These are phyloP conservation scores for Coemansia javaensis DNA, from an alignment of 192 early-diverging fungal genomes.

Conservation along the genomic window DNA sequence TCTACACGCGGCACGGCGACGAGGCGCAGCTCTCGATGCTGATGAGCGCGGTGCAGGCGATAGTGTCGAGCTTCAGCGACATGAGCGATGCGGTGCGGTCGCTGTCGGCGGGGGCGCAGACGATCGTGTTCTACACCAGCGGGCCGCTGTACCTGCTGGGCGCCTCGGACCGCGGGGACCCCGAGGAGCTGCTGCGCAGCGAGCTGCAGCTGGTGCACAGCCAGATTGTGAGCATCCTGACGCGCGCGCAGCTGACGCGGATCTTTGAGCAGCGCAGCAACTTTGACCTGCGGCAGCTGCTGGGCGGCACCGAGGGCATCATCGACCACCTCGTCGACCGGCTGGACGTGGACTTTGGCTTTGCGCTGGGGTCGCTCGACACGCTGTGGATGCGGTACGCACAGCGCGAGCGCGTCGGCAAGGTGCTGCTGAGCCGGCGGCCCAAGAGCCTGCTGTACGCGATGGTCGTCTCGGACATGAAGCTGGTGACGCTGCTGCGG, in stretches of 20 bases:
- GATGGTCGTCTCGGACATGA: constrained; percentile 69
- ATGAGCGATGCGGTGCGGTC: constrained; percentile 74
- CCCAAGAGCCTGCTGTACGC: constrained; percentile 72
- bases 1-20: constrained; percentile 89
- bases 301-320: constrained; percentile 78
- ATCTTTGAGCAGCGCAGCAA: constrained; percentile 85
- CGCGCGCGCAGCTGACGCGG: constrained; percentile 67
- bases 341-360: constrained; percentile 66
- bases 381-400: constrained; percentile 64
- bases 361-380: constrained; percentile 71
- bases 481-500: constrained; percentile 69
- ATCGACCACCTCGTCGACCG: constrained; percentile 70
- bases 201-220: constrained; percentile 76
- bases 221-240: constrained; percentile 83
- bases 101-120: constrained; percentile 59
- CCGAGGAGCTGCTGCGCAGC: constrained; percentile 68
- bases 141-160: constrained; percentile 83
- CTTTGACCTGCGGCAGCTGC: constrained; percentile 80
- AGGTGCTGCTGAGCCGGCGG: constrained; percentile 51
- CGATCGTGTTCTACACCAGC: constrained; percentile 76
- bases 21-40: constrained; percentile 80
- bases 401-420: constrained; percentile 67
- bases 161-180: constrained; percentile 74
- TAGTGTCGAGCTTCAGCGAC: constrained; percentile 78
- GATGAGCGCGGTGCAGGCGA: constrained; percentile 87